These are phyloP conservation scores for Aureobasidium sp. DNA, from an alignment of 2,329 filamentous ascomycete genomes.

Conservation along the genomic window DNA sequence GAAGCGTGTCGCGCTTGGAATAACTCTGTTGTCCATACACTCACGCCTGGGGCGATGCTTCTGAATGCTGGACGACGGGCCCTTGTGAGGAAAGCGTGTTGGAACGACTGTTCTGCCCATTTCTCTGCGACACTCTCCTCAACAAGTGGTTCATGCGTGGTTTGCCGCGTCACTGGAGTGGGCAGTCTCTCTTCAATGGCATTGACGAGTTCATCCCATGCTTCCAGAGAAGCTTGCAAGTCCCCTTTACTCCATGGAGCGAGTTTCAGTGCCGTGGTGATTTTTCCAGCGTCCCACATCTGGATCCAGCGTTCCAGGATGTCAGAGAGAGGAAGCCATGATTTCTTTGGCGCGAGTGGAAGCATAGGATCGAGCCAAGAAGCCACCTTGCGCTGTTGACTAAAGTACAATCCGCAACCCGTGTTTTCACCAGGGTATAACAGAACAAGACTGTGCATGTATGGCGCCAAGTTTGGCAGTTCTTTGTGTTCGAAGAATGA, in stretches of 20 bases:
- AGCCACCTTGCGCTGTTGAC: not conserved
- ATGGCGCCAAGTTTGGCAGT: not conserved
- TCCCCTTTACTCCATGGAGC: not conserved
- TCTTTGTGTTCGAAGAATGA: not conserved
- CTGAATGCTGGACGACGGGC: not conserved
- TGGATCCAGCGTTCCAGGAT: not conserved
- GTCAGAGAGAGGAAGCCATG: not conserved
- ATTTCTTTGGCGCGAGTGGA: not conserved
- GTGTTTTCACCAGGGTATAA: not conserved
- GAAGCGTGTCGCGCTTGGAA: not conserved
- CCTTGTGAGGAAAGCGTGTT: not conserved
- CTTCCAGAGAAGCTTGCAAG: not conserved
- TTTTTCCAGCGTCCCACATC: not conserved
- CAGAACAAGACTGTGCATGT: not conserved
- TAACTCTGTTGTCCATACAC: not conserved
- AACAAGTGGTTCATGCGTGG: not conserved
- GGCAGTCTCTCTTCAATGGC: not conserved
- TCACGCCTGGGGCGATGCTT: not conserved
- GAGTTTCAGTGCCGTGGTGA: not conserved
- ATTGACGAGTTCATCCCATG: not conserved
- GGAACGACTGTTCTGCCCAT: not conserved
- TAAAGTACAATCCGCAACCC: not conserved
- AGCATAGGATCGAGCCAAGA: not conserved
- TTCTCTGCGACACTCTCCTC: not conserved
- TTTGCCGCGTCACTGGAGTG: not conserved